Evolutionary conservation across 345 rosid genomes (phyloP), one percentile per base, ranked within the genome.

Genomic region (Syzygium aromaticum): DNA sequence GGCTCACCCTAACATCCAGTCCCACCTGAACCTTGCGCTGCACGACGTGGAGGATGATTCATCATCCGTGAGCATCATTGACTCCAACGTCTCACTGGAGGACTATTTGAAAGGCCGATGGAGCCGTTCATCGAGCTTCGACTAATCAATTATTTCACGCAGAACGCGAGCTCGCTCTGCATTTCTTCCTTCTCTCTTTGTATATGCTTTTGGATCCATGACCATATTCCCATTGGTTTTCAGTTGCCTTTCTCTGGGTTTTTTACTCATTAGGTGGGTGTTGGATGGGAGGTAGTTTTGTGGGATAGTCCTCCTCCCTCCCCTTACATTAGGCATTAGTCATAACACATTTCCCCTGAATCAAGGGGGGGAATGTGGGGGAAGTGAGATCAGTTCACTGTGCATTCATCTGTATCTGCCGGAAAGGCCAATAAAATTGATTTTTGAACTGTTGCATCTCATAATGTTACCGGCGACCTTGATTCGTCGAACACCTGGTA

Each of bases 61-160:
- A 2, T 87, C 92, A 85, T 96, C 98, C 52, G 86, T 88, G 91
- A 95, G 97, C 91, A 93, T 95, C 94, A 86, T 91, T 1, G 99
- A 94, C 84, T 98, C 93, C 84, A 87, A 92, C 15, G 85, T 97
- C 63, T 94, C 98, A 25, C 85, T 95, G 63, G 99, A 96, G 90
- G 98, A 95, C 89, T 98, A 98, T 89, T 90, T 98, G 33, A 93
- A 91, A 90, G 99, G 98, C 86, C 92, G 99, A 90, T 95, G 98
- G 92, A 97, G 98, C 91, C 95, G 97, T 78, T 94, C 98, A 19
- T 95, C 98, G 11, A 97, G 98, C 94, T 95, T 97, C 13, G 99
- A 97, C 93, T 96, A 87, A 90, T 89, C 21, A 9, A 56, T 27
- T 67, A 21, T 33, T 64, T 67, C 64, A 86, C 54, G 25, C 84